Conservation (phyloP, 2,329 filamentous ascomycete genomes). For the Elsinoe australis region DNA sequence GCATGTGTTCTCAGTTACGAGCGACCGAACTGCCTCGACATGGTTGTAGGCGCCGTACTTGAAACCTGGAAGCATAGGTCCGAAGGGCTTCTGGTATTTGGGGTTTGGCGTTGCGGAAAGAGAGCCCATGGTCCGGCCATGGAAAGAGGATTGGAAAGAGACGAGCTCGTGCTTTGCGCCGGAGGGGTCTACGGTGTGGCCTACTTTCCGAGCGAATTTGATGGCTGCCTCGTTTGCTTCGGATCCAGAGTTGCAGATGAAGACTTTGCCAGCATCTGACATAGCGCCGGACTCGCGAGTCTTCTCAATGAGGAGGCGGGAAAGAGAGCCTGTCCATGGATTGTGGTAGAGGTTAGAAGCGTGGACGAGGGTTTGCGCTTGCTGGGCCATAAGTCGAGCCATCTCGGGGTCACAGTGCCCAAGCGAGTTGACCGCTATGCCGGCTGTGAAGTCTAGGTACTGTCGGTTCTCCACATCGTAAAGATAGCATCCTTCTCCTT, state of each 20-base stretch:
- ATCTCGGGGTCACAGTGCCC: constrained; percentile 84
- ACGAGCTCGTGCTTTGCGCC: constrained; percentile 69
- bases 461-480: constrained; percentile 83
- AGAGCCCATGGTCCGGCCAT: constrained; percentile 91
- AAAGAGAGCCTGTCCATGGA: constrained; percentile 85
- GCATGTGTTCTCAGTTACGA: constrained; percentile 80
- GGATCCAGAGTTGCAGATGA: constrained; percentile 92
- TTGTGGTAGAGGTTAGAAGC: constrained; percentile 97
- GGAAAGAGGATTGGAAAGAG: constrained; percentile 87
- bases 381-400: constrained; percentile 61
- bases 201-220: constrained; percentile 91
- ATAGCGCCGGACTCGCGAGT: constrained; percentile 74
- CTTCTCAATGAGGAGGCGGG: constrained; percentile 72
- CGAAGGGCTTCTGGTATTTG: constrained; percentile 93
- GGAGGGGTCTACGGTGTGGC: constrained; percentile 47
- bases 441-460: constrained; percentile 91
- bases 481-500: constrained; percentile 76
- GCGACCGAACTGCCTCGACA: constrained; percentile 57
- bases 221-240: constrained; percentile 97
- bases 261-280: constrained; percentile 70
- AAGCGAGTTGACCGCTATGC: constrained; percentile 89
- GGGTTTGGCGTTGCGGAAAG: constrained; percentile 95
- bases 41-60: constrained; percentile 82
- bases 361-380: constrained; percentile 67
- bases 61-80: constrained; percentile 93